A percentile compares a stretch with the other conserved stretches of the same genome.
These are phyloP conservation scores for Gentiana dahurica DNA, from an alignment of 257 asterid species.

Conservation along the genomic window DNA sequence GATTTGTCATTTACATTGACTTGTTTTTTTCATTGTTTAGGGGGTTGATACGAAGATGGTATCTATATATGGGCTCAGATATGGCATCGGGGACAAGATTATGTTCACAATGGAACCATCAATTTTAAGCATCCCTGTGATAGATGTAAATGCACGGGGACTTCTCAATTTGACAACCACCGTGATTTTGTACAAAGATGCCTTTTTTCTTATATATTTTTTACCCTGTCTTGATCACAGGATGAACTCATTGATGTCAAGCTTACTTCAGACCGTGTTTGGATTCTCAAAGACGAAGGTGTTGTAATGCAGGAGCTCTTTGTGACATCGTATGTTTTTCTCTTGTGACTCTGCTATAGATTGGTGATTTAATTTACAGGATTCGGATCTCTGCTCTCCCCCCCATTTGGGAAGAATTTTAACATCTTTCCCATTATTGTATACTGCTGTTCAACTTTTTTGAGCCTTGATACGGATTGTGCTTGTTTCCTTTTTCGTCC, in stretches of 20 bases:
- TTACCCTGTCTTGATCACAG: slow-evolving; percentile 30
- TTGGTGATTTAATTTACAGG: background rate
- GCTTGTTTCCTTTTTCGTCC: too few relatives aligned
- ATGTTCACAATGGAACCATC: slow-evolving; percentile 46
- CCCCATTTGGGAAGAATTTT: too few relatives aligned
- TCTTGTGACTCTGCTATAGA: background rate
- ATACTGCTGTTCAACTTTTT: too few relatives aligned
- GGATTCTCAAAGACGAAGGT: slow-evolving; percentile 75
- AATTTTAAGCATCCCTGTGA: slow-evolving; percentile 33
- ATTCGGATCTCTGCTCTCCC: too few relatives aligned
- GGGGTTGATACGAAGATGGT: slow-evolving; percentile 39
- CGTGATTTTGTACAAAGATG: background rate
- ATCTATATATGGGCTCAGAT: slow-evolving; percentile 38
- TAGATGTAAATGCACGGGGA: slow-evolving; percentile 37
- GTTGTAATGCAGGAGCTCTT: slow-evolving; percentile 52
- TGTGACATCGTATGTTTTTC: slow-evolving; percentile 28
- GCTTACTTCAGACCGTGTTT: slow-evolving; percentile 50
- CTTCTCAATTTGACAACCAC: background rate
- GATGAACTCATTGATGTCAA: slow-evolving; percentile 66
- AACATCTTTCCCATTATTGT: too few relatives aligned
- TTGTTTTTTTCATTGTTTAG: slow-evolving; percentile 26
- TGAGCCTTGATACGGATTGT: too few relatives aligned
- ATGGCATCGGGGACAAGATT: slow-evolving; percentile 46
- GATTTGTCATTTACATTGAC: slow-evolving; percentile 8
- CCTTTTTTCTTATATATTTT: background rate